Evolutionary conservation across 2,329 filamentous ascomycete species (phyloP).

Genomic region (Sclerotinia nivalis): DNA sequence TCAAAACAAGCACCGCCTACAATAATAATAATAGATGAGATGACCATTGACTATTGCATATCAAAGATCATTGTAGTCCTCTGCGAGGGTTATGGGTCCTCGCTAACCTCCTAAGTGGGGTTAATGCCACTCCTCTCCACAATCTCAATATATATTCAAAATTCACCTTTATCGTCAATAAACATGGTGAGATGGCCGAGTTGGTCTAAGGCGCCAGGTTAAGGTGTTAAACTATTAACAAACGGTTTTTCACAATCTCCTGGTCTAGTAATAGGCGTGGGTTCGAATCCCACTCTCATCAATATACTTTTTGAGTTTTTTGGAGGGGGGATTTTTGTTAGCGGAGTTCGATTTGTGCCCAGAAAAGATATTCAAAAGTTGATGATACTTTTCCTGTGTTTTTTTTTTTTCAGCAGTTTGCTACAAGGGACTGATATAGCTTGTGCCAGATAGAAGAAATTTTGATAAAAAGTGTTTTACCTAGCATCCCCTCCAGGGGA

Average conservation of each 20-base stretch:
- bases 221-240: neutral
- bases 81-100: neutral
- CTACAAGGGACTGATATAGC: too few species aligned
- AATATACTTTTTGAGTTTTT: neutral
- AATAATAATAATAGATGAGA: too few species aligned
- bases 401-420: too few species aligned
- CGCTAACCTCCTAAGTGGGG: neutral
- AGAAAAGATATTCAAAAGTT: too few species aligned
- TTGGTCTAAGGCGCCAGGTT: conserved; percentile 17
- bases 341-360: too few species aligned
- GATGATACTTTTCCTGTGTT: too few species aligned
- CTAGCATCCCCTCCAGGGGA: too few species aligned
- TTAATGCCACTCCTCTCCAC: neutral
- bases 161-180: rapidly evolving
- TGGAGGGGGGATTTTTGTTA: neutral
- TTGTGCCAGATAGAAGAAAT: too few species aligned
- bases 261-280: conserved; percentile 15
- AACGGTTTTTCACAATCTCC: neutral
- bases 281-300: conserved; percentile 17
- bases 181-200: conserved; percentile 6
- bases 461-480: too few species aligned
- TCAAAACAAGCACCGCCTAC: too few species aligned
- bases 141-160: rapidly evolving
- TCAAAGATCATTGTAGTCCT: neutral
- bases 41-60: too few species aligned